These are phyloP conservation scores for Nemania sp. DNA, from an alignment of 2,329 filamentous ascomycete species.

Conservation along the genomic window DNA sequence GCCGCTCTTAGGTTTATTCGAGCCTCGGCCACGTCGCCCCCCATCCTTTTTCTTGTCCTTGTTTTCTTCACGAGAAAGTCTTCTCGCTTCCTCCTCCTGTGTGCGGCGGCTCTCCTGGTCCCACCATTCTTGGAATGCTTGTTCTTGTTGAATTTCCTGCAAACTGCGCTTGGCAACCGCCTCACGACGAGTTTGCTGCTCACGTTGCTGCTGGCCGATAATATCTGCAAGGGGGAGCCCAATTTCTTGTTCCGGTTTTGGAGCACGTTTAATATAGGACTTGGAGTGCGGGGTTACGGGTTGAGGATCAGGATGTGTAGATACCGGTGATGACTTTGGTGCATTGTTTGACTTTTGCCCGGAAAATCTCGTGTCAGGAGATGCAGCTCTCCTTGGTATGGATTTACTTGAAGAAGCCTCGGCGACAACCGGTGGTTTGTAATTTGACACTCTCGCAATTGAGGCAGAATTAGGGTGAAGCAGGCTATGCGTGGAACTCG, in stretches of 20 bases:
- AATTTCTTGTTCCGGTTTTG: slow-evolving; percentile 71
- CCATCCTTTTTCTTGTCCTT: slow-evolving; percentile 50
- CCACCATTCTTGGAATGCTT: slow-evolving; percentile 98
- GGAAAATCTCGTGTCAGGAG: slow-evolving; percentile 72
- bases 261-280: slow-evolving; percentile 67
- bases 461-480: slow-evolving; percentile 53
- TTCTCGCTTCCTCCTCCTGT: slow-evolving; percentile 69
- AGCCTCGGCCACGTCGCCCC: slow-evolving; percentile 30
- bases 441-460: slow-evolving; percentile 48
- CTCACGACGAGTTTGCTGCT: slow-evolving; percentile 85
- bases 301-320: slow-evolving; percentile 50
- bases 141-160: slow-evolving; percentile 95
- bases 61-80: slow-evolving; percentile 57
- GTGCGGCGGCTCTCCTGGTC: slow-evolving; percentile 82
- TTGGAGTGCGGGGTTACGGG: slow-evolving; percentile 70
- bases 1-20: slow-evolving; percentile 25
- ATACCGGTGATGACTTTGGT: slow-evolving; percentile 48
- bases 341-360: slow-evolving; percentile 63
- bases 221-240: slow-evolving; percentile 89
- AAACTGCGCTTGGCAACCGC: slow-evolving; percentile 88
- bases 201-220: slow-evolving; percentile 84
- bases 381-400: slow-evolving; percentile 63
- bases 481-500: slow-evolving; percentile 63
- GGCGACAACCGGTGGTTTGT: slow-evolving; percentile 59
- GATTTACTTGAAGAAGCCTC: slow-evolving; percentile 56